phyloP scores from a whole-genome alignment of 495 filamentous ascomycete genomes.

The Aspergillus hancockii region DNA sequence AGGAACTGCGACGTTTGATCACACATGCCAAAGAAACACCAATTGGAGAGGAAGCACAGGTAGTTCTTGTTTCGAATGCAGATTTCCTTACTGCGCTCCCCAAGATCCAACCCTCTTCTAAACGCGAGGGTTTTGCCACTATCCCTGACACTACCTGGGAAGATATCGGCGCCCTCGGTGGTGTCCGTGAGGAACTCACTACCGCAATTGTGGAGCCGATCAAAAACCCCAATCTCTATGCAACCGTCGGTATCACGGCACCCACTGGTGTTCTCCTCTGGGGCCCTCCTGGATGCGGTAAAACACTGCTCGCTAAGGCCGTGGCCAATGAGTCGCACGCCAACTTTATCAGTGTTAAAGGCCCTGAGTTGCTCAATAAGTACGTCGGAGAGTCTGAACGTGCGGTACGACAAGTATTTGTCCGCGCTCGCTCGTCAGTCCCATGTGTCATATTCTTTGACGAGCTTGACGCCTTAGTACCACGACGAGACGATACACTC shows the following conservation, averaged over 20 bases:
- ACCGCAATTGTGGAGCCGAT: conserved; percentile 94
- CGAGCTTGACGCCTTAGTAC: conserved; percentile 90
- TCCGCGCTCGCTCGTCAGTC: conserved; percentile 78
- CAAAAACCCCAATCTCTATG: conserved; percentile 77
- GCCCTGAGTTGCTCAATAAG: conserved; percentile 91
- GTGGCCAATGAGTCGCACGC: conserved; percentile 93
- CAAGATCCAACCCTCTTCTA: conserved; percentile 87
- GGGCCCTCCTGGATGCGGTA: conserved; percentile 96
- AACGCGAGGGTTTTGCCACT: conserved; percentile 94
- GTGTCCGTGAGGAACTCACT: conserved; percentile 77
- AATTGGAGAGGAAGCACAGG: conserved; percentile 43
- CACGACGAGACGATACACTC: conserved; percentile 75
- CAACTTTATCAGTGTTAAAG: conserved; percentile 98
- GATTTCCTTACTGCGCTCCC: conserved; percentile 80
- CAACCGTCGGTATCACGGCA: conserved; percentile 78
- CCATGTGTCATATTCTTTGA: conserved; percentile 98
- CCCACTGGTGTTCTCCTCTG: conserved; percentile 92
- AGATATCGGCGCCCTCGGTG: conserved; percentile 82
- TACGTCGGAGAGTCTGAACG: conserved; percentile 95
- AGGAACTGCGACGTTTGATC: conserved; percentile 55
- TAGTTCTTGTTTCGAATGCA: conserved; percentile 52
- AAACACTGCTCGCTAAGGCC: conserved; percentile 94
- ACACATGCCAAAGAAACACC: conserved; percentile 52
- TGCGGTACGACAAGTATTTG: conserved; percentile 89
- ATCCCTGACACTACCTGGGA: conserved; percentile 97